These are phyloP conservation scores for Aureobasidium sp. DNA, from an alignment of 2,329 filamentous ascomycete species.

Conservation along the genomic window DNA sequence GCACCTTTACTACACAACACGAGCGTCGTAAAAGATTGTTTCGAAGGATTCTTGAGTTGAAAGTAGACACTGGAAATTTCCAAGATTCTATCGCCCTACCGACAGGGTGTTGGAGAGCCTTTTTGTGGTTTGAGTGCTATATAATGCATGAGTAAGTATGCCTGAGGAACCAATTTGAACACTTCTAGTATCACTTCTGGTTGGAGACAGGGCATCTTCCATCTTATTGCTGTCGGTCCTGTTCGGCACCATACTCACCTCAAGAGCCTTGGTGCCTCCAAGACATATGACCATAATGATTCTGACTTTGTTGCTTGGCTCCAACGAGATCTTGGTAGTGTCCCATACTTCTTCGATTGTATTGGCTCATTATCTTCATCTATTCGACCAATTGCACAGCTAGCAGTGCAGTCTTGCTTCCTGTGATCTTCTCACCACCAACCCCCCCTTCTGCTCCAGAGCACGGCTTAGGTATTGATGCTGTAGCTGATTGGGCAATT, in stretches of 20 bases:
- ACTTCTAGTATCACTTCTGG: too few species aligned
- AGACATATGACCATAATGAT: conserved; percentile 24
- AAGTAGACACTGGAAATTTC: too few species aligned
- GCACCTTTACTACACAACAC: too few species aligned
- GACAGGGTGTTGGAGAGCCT: too few species aligned
- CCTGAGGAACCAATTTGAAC: too few species aligned
- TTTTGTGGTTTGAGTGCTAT: too few species aligned
- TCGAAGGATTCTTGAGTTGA: background rate
- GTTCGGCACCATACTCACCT: conserved; percentile 26
- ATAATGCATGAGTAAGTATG: too few species aligned
- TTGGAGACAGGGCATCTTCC: too few species aligned
- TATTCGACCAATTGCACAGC: conserved; percentile 43
- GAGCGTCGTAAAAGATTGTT: too few species aligned
- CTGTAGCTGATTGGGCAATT: conserved; percentile 43
- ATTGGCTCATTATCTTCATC: conserved; percentile 46
- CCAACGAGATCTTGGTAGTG: conserved; percentile 22
- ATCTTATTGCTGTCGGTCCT: conserved; percentile 33
- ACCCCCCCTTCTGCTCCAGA: conserved; percentile 42
- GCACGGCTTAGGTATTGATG: conserved; percentile 49
- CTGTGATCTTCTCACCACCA: conserved; percentile 51
- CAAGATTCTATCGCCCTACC: too few species aligned
- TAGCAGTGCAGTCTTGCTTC: conserved; percentile 54
- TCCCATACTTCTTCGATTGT: conserved; percentile 50
- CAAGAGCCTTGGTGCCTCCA: conserved; percentile 19
- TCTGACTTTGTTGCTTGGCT: conserved; percentile 25